Base-by-base conservation (phyloP, 148 eudicot species). In the Cornus suecica region DNA sequence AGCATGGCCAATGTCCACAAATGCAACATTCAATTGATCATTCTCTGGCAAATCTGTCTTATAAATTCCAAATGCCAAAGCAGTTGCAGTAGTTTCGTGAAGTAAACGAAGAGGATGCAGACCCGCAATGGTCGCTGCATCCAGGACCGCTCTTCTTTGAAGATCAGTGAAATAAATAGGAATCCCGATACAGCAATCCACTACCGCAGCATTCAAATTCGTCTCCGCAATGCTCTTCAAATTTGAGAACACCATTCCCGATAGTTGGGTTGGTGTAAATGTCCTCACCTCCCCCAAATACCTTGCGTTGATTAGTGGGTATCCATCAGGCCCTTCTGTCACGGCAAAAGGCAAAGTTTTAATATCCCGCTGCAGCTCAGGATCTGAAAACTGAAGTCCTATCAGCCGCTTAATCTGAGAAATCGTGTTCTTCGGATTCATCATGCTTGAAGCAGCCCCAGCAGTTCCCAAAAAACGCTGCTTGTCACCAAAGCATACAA, bases 401-500 rank as follows among this genome's bases (percentile, higher is more conserved):
- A 94, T 88, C 56, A 94, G 63, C 62, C 98, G 80, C 77, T 94
- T 94, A 7, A 92, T 87, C 82, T 94, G 98, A 23, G 94, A 90
- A 62, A 94, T 90, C 4, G 98, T 90, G 72, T 84, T 94, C 80
- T 94, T 94, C 25, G 98, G 98, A 84, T 94, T 94, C 97, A 89
- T 94, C 95, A 92, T 80, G 15, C 94, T 90, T 26, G 98, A 85
- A 14, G 98, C 95, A 76, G 97, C 97, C 56, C 98, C 98, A 26
- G 98, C 98, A 37, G 92, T 92, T 66, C 98, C 98, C 80, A 94
- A 88, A 76, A 92, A 94, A 51, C 98, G 84, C 71, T 94, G 98
- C 84, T 92, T 94, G n/a, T 94, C 98, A 58, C 98, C 98, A 72
- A 94, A 94, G 76, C 93, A 90, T 48, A 94, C 95, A 74, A 94